Conservation (phyloP, 139 green algal species). For the Coelastrella sp. region DNA sequence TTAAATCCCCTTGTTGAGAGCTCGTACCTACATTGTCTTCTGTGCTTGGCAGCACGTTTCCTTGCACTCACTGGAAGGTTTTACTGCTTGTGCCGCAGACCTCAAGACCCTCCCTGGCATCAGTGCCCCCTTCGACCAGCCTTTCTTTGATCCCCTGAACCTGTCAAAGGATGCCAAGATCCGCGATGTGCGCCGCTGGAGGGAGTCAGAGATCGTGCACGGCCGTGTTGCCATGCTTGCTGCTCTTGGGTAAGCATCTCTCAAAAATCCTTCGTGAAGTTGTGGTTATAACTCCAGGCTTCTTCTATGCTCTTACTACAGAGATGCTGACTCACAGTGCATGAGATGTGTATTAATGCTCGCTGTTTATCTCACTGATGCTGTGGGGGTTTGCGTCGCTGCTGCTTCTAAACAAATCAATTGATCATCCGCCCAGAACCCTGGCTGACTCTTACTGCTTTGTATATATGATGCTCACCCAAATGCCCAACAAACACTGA, state of each 20-base stretch:
- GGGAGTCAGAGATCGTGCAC: conserved; percentile 83
- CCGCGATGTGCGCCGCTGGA: conserved; percentile 57
- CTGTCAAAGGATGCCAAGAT: conserved; percentile 19
- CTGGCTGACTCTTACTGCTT: no score
- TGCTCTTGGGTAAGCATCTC: conserved; percentile 51
- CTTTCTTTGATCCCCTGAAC: conserved; percentile 41
- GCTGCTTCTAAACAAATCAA: no score
- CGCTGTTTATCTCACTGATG: no score
- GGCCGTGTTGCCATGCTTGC: conserved; percentile 83
- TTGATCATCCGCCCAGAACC: no score
- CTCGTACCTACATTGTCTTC: no score
- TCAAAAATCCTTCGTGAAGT: neutral
- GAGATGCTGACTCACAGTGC: no score
- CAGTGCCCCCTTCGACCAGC: conserved; percentile 53
- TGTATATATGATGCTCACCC: no score
- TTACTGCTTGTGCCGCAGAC: conserved; percentile 48
- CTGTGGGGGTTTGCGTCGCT: no score
- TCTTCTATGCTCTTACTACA: neutral
- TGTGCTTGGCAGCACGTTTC: neutral
- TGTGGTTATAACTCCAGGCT: neutral
- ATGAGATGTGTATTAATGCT: no score
- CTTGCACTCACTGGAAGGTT: neutral
- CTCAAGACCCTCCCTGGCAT: conserved; percentile 72
- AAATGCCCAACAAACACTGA: neutral
- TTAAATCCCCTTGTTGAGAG: no score